Conservation (phyloP, 2,329 filamentous ascomycete species). For the Leptosphaerulina australis region DNA sequence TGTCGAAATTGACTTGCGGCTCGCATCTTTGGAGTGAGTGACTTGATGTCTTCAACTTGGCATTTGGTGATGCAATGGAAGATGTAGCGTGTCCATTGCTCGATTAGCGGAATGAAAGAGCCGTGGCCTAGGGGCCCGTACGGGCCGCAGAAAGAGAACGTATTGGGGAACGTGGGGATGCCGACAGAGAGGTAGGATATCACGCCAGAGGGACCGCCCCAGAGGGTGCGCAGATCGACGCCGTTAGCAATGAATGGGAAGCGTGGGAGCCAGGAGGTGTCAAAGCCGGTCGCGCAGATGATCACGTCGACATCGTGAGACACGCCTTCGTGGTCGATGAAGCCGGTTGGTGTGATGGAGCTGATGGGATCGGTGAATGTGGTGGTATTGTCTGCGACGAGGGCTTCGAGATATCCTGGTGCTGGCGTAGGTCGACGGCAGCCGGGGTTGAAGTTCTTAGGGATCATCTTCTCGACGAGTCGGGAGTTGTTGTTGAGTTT, state of each 20-base stretch:
- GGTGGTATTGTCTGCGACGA: slow-evolving; percentile 25
- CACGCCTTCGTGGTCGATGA: slow-evolving; percentile 27
- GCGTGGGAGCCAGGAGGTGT: slow-evolving; percentile 39
- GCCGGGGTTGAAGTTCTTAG: slow-evolving; percentile 46
- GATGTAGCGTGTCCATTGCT: slow-evolving; percentile 34
- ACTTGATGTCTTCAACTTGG: slow-evolving; percentile 34
- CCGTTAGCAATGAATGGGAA: slow-evolving; percentile 38
- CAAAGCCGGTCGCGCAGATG: slow-evolving; percentile 53
- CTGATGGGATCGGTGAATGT: slow-evolving; percentile 29
- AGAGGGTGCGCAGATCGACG: slow-evolving; percentile 44
- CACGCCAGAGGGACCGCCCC: slow-evolving; percentile 44
- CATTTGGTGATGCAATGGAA: slow-evolving; percentile 30
- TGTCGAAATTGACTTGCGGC: slow-evolving; percentile 24
- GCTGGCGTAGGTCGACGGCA: slow-evolving; percentile 35
- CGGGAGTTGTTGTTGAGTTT: slow-evolving; percentile 49
- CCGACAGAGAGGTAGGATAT: slow-evolving; percentile 51
- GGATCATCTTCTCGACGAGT: slow-evolving; percentile 54
- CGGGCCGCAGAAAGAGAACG: slow-evolving; percentile 51
- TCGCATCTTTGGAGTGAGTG: slow-evolving; percentile 23
- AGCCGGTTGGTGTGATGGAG: slow-evolving; percentile 29
- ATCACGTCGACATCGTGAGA: slow-evolving; percentile 49
- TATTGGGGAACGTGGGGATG: slow-evolving; percentile 53
- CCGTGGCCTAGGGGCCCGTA: slow-evolving; percentile 33
- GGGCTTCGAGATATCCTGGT: slow-evolving; percentile 32
- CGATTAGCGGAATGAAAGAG: slow-evolving; percentile 33